phyloP scores from a whole-genome alignment of 1,284 basidiomycete genomes.

The Cryptococcus depauperatus region DNA sequence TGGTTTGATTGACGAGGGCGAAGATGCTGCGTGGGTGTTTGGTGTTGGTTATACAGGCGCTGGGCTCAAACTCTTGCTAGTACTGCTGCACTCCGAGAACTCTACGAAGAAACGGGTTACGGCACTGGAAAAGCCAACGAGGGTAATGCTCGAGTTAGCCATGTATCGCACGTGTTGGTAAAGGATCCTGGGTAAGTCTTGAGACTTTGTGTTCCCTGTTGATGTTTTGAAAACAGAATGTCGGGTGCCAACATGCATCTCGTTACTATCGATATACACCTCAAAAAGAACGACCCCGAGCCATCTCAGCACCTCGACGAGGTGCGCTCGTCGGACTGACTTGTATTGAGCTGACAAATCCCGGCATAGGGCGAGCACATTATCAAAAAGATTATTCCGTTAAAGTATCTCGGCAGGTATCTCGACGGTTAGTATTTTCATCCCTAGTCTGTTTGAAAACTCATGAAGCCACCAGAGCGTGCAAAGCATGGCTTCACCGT shows the following conservation, averaged over 20 bases:
- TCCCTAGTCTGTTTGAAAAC: background rate
- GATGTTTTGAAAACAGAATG: slow-evolving; percentile 31
- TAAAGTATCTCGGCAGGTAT: slow-evolving; percentile 55
- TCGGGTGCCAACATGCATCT: slow-evolving; percentile 48
- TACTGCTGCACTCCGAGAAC: slow-evolving; percentile 65
- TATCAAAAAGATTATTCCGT: slow-evolving; percentile 59
- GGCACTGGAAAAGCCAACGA: slow-evolving; percentile 48
- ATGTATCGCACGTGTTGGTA: slow-evolving; percentile 62
- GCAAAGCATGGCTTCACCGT: slow-evolving; percentile 63
- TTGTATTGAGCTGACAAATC: background rate
- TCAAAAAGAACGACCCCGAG: slow-evolving; percentile 40
- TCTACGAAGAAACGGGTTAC: slow-evolving; percentile 86
- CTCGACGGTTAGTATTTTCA: slow-evolving; percentile 54
- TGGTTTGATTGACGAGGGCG: slow-evolving; percentile 72
- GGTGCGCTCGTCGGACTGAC: slow-evolving; percentile 8
- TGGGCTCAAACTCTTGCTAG: slow-evolving; percentile 11
- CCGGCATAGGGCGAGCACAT: slow-evolving; percentile 64
- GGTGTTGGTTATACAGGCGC: background rate
- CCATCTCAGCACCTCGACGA: slow-evolving; percentile 42
- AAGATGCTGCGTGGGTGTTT: slow-evolving; percentile 62
- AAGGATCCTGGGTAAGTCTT: slow-evolving; percentile 56
- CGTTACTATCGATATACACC: slow-evolving; percentile 45
- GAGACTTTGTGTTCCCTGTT: background rate
- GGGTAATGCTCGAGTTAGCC: slow-evolving; percentile 49
- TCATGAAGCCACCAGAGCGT: slow-evolving; percentile 51